Conservation (phyloP, 768 basidiomycete genomes). For the Rhizopogon vulgaris region DNA sequence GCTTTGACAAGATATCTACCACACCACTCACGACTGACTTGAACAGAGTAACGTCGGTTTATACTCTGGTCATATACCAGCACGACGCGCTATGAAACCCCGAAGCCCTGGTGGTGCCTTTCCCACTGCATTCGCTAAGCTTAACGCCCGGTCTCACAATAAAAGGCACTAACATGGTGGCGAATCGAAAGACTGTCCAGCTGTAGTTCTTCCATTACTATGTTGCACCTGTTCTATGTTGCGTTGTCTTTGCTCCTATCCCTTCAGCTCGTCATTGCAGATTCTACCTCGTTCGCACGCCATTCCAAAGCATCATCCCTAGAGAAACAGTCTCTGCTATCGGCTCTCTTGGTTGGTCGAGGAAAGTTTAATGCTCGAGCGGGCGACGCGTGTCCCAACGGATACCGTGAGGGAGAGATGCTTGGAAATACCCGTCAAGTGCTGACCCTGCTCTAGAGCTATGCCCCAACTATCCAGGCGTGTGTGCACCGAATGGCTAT, state of each 20-base stretch:
- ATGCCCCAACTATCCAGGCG: constrained; percentile 11
- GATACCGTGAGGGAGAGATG: neutral
- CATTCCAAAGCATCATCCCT: neutral
- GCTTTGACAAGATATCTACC: too few relatives aligned
- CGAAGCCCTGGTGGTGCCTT: neutral
- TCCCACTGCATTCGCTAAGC: neutral
- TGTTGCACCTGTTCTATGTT: neutral
- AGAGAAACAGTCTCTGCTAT: neutral
- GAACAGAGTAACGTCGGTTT: too few relatives aligned
- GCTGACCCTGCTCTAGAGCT: constrained; percentile 3
- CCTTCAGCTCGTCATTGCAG: neutral
- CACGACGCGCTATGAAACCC: too few relatives aligned
- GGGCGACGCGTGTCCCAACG: neutral
- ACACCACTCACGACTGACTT: too few relatives aligned
- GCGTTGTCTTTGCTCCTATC: neutral
- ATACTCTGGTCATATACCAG: too few relatives aligned
- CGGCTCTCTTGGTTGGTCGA: neutral
- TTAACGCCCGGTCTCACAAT: neutral
- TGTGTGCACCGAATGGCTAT: constrained; percentile 13
- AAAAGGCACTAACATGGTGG: neutral
- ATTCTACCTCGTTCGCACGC: neutral
- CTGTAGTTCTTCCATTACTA: neutral
- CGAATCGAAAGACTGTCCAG: too few relatives aligned
- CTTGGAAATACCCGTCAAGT: neutral
- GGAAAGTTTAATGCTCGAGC: neutral